Evolutionary conservation across 2,329 filamentous ascomycete species (phyloP).

Genomic region (Tolypocladium ophioglossoides): DNA sequence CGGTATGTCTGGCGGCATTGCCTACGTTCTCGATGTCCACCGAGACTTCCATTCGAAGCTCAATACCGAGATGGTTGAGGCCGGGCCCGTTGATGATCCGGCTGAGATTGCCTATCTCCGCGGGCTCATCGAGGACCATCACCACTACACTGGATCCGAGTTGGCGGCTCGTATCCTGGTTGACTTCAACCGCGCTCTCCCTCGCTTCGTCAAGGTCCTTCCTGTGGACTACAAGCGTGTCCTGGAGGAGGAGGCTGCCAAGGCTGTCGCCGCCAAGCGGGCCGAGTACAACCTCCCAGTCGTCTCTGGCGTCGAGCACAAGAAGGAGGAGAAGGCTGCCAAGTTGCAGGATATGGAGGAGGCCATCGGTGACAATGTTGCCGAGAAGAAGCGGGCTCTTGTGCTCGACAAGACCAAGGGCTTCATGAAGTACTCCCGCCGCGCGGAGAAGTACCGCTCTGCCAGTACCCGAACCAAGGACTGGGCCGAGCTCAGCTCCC

Average conservation of each 20-base stretch:
- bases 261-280: conserved; percentile 76
- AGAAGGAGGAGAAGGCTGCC: conserved; percentile 58
- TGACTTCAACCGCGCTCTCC: conserved; percentile 88
- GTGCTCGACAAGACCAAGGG: conserved; percentile 96
- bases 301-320: conserved; percentile 53
- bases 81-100: conserved; percentile 72
- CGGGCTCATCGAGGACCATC: conserved; percentile 88
- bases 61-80: conserved; percentile 96
- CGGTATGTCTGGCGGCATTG: conserved; percentile 97
- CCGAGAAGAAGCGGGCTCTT: conserved; percentile 81
- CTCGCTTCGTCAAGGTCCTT: conserved; percentile 85
- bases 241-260: conserved; percentile 72
- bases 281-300: conserved; percentile 72
- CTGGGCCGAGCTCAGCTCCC: conserved; percentile 82
- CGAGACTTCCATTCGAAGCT: conserved; percentile 87
- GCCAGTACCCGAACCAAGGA: conserved; percentile 78
- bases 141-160: conserved; percentile 96
- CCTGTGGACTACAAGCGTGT: conserved; percentile 96
- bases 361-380: conserved; percentile 71
- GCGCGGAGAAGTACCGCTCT: conserved; percentile 85
- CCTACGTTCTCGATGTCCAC: conserved; percentile 84
- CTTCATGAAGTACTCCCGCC: conserved; percentile 95
- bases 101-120: conserved; percentile 83
- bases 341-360: conserved; percentile 81
- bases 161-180: conserved; percentile 83